Percentiles rank a stretch among this genome's conserved stretches.
phyloP scores from a whole-genome alignment of 176 grass and related monocot species.

The Pharus latifolius region DNA sequence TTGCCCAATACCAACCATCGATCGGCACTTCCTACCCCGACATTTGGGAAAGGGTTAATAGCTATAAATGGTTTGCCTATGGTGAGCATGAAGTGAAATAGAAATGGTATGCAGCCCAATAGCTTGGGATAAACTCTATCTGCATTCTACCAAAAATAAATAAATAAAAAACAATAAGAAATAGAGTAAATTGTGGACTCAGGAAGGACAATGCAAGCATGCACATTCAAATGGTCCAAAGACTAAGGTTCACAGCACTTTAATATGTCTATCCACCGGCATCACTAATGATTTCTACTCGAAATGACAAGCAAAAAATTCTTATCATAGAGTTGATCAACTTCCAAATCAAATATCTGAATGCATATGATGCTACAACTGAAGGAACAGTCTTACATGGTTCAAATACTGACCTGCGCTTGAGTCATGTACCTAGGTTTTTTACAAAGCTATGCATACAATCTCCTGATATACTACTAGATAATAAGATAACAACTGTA shows the following conservation, averaged over 20 bases:
- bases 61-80: not conserved
- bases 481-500: not conserved
- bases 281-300: not conserved
- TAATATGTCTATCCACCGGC: not conserved
- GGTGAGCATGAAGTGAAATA: not conserved
- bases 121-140: not conserved
- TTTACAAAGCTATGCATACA: not conserved
- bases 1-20: too few relatives aligned
- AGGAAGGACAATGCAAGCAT: too few relatives aligned
- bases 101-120: not conserved
- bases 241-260: too few relatives aligned
- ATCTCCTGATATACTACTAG: not conserved
- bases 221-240: too few relatives aligned
- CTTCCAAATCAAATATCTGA: not conserved
- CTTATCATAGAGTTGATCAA: not conserved
- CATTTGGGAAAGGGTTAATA: not conserved
- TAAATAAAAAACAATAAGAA: too few relatives aligned
- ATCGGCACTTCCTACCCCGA: too few relatives aligned
- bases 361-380: too few relatives aligned
- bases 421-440: too few relatives aligned
- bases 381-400: too few relatives aligned
- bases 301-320: not conserved
- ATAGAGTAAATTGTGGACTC: too few relatives aligned
- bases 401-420: too few relatives aligned
- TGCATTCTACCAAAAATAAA: too few relatives aligned